A percentile compares a stretch with the other conserved stretches of the same genome.
Conservation (phyloP, 345 rosid species). For the sweet orange (Citrus sinensis) region DVS_A1.0 CM039162.1:24764001-24764500, state of each 20-base stretch:
- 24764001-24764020: constrained; percentile 93
- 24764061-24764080: constrained; percentile 84
- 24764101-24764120: constrained; percentile 84
- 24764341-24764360: no score
- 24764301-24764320: no score
- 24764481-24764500: not conserved
- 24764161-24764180: constrained; percentile 93
- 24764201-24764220: constrained; percentile 59
- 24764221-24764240: not conserved
- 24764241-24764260: not conserved
- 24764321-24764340: no score
- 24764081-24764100: constrained; percentile 92
- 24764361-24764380: no score
- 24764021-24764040: constrained; percentile 99
- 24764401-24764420: not conserved
- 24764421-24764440: not conserved
- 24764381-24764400: no score
- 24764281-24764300: no score
- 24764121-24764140: constrained; percentile 98
- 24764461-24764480: not conserved
- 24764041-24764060: constrained; percentile 77
- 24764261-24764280: no score
- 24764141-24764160: constrained; percentile 93
- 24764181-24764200: constrained; percentile 94
- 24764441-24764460: not conserved